Percentiles rank a stretch among this genome's conserved stretches.
Evolutionary conservation across 148 eudicot genomes (phyloP).

Genomic region (Amaranthus cruentus): DNA sequence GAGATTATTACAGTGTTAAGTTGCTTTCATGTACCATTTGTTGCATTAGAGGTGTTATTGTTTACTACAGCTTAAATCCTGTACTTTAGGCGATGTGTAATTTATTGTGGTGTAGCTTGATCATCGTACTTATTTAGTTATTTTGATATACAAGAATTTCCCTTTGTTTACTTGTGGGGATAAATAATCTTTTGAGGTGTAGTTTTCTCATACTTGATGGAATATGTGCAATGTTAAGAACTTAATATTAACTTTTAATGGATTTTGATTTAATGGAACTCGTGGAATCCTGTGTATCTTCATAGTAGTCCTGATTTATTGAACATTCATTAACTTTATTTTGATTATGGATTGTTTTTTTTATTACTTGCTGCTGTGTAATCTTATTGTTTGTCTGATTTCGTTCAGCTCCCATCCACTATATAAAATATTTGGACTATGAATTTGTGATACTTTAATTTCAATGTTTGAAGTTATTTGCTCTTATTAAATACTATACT

Average conservation of each 20-base stretch:
- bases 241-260: not conserved
- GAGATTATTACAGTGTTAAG: conserved; percentile 3
- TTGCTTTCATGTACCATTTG: not conserved
- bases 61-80: not conserved
- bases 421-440: too few relatives aligned
- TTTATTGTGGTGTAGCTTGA: not conserved
- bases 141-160: too few relatives aligned
- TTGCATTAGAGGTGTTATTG: not conserved
- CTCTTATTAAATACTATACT: not conserved
- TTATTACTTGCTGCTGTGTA: not conserved
- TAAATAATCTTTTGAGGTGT: not conserved
- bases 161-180: not conserved
- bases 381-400: not conserved
- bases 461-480: too few relatives aligned
- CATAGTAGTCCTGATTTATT: not conserved
- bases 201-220: not conserved
- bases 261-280: conserved; percentile 13
- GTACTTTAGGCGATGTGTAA: not conserved
- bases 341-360: not conserved
- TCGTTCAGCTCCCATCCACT: not conserved
- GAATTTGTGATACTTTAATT: too few relatives aligned
- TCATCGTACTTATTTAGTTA: not conserved
- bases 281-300: not conserved
- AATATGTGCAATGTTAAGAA: conserved; percentile 6
- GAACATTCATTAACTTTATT: not conserved